Conservation (phyloP, 345 rosid species). For the Cardamine chenopodiifolia region DNA sequence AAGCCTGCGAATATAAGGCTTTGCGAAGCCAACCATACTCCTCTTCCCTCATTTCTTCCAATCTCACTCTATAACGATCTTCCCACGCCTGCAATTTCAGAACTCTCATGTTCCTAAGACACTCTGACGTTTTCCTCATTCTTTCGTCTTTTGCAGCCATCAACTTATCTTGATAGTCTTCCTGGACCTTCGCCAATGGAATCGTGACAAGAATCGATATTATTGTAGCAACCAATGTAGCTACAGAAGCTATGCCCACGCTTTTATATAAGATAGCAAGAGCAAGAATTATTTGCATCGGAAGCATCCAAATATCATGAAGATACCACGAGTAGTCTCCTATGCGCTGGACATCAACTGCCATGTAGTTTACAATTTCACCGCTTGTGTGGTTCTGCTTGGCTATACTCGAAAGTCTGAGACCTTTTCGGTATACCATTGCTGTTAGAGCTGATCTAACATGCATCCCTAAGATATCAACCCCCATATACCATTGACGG, state of each 20-base stretch:
- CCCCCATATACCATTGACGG: slow-evolving; percentile 99
- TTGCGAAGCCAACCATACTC: slow-evolving; percentile 92
- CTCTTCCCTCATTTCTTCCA: slow-evolving; percentile 92
- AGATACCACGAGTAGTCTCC: slow-evolving; percentile 99
- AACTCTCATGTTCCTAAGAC: slow-evolving; percentile 98
- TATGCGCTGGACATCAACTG: slow-evolving; percentile 95
- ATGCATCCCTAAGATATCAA: slow-evolving; percentile 98
- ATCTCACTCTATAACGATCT: slow-evolving; percentile 71
- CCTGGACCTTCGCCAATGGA: slow-evolving; percentile 89
- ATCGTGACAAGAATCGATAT: slow-evolving; percentile 80
- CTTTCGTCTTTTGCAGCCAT: slow-evolving; percentile 99
- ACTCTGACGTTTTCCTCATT: slow-evolving; percentile 99
- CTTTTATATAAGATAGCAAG: slow-evolving; percentile 91
- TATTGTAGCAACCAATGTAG: slow-evolving; percentile 89
- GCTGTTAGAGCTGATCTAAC: slow-evolving; percentile 98
- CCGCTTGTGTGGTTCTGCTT: slow-evolving; percentile 97
- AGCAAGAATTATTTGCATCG: slow-evolving; percentile 93
- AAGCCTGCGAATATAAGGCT: slow-evolving; percentile 98
- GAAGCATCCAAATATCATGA: slow-evolving; percentile 99
- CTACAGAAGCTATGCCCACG: slow-evolving; percentile 94
- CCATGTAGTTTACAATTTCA: slow-evolving; percentile 97
- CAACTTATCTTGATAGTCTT: slow-evolving; percentile 91
- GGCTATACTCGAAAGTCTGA: slow-evolving; percentile 82
- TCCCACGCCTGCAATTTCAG: slow-evolving; percentile 99
- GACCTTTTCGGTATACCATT: slow-evolving; percentile 93